Base-by-base conservation (phyloP, 768 basidiomycete genomes). In the Leccinum broughii region DNA sequence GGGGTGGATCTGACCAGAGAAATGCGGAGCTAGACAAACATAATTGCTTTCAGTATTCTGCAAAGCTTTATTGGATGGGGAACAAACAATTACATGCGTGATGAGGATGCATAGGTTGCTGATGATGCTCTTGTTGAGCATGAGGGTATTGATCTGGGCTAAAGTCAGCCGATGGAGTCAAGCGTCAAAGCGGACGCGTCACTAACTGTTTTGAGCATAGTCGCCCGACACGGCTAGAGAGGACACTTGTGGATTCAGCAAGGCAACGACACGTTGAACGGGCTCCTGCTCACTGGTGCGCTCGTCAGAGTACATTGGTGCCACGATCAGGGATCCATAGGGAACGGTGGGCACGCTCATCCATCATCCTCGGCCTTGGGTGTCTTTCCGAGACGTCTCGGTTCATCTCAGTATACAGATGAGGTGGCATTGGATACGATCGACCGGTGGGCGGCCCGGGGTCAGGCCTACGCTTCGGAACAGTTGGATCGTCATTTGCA, bases 1-100 rank as follows among this genome's bases (percentile, higher is more conserved):
- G 28, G 28, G 28, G 28, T 28, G 28, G 28, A 77, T 72, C 54
- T 73, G 70, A 15, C 70, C 67, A 30, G 77, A 73, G 51, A 73
- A 81, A 50, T 85, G 83, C 35, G 85, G 84, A 50, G 80, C 81
- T 66, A 87, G 64, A 64, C 85, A 85, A 71, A 86, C 71, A 68
- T 85, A 85, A 57, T 78, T 83, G 59, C 87, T 76, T 66, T 86
- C 81, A 68, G 77, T 66, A 53, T 63, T 58, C 75, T 87, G 86
- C 75, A 78, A 86, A 62, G 71, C 84, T 84, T 70, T 39, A 26
- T 61, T 51, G 49, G 53, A 64, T 54, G 28, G 64, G 58, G 52
- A 49, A 64, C 66, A 67, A 58, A 68, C 67, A 73, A 65, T 67
- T 71, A 75, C 75, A 75, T 65, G 74, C 58, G 34, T 70, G 66